Conservation (phyloP, 2,329 filamentous ascomycete species). For the Chaetomiaceae sp. region DNA sequence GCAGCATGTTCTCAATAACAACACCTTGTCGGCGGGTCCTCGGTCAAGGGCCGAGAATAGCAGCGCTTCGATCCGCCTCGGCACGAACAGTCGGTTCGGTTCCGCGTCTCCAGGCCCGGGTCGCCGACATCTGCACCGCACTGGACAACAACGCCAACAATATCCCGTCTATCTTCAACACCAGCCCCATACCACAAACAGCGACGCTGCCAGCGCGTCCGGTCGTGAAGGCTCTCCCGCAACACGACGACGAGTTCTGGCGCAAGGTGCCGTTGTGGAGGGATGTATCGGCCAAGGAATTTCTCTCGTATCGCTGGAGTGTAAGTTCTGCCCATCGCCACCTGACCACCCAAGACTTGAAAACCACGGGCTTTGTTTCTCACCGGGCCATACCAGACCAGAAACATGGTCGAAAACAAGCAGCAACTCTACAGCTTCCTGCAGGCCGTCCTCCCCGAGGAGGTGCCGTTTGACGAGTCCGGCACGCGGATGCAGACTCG, state of each 20-base stretch:
- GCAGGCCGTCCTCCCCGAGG: constrained; percentile 44
- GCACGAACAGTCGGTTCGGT: constrained; percentile 19
- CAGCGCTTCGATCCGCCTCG: not conserved
- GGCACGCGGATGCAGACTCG: constrained; percentile 39
- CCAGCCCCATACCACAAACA: not conserved
- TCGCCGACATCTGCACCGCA: constrained; percentile 15
- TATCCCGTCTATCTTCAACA: constrained; percentile 7
- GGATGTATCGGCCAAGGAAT: constrained; percentile 43
- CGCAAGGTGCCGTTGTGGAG: constrained; percentile 47
- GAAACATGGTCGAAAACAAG: constrained; percentile 47
- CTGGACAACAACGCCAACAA: not conserved
- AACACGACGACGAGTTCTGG: constrained; percentile 44
- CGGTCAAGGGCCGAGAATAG: constrained; percentile 1
- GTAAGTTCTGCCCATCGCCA: constrained; percentile 42
- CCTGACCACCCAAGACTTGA: too few species aligned
- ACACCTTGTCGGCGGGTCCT: not conserved
- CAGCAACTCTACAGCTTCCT: constrained; percentile 48
- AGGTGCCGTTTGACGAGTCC: constrained; percentile 38
- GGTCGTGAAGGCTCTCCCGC: not conserved
- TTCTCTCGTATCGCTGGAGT: constrained; percentile 52
- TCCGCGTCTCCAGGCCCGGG: constrained; percentile 22
- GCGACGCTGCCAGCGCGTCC: not conserved
- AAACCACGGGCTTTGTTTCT: not conserved
- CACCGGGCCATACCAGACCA: constrained; percentile 32
- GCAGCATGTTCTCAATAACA: constrained; percentile 21